Base-by-base conservation (phyloP, 2,329 filamentous ascomycete species). In the Fusarium subglutinans region DNA sequence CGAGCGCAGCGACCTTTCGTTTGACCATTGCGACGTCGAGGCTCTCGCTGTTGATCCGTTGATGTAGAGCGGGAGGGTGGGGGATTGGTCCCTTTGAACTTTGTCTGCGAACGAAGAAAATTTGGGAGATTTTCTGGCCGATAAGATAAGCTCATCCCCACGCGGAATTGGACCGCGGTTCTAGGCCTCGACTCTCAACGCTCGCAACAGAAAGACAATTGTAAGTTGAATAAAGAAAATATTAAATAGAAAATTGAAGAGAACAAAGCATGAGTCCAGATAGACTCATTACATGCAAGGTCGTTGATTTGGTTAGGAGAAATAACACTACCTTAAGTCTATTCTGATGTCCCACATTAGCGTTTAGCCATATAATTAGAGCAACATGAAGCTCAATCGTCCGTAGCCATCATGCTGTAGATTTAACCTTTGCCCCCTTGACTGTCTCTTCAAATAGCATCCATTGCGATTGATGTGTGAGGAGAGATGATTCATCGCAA, bases 1-100 rank as follows among this genome's bases (percentile, higher is more conserved):
- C 95, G 83, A 98, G 91, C 70, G 95, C 95, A 63, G 93, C 94
- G 67, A 98, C 89, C 86, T 96, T 97, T 82, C 95, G 90, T 85
- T 98, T 98, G 69, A 91, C 93, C 91, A 94, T 96, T 50, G 62
- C 59, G 72, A 69, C 70, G 64, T 61, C 40, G 8, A 51, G 44
- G 15, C 26, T 45, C 44, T 43, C 30, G 43, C 38, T 63, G 22
- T 58, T 44, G 38, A 57, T 57, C 30, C 64, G 57, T 69, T 75
- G 60, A 61, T 58, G 45, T 60, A 40, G 56, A 45, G 57, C 53
- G 61, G 63, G 63, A 68, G 53, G 40, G 47, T 54, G 67, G 65
- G 66, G 57, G 69, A 61, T 72, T 63, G 60, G 69, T 55, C 51
- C 55, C 53, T 69, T 66, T 51, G 48, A 53, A 60, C 37, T 59